Percentiles rank a stretch among this genome's conserved stretches.
phyloP scores from a whole-genome alignment of 2,329 filamentous ascomycete species.

The Alternaria sp. region DNA sequence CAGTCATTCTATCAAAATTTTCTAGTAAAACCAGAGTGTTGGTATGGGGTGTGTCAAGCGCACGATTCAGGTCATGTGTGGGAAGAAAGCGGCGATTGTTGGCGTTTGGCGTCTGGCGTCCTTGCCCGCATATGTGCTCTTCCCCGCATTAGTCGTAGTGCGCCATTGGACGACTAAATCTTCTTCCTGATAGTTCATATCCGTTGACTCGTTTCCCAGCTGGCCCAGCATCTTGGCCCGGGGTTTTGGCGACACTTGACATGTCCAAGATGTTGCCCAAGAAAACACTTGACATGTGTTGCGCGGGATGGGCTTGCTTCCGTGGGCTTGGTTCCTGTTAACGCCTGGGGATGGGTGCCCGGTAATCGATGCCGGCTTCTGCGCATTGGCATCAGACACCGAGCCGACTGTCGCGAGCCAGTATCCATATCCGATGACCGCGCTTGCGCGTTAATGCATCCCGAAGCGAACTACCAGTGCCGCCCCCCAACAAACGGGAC shows the following conservation, averaged over 20 bases:
- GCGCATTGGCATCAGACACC: background rate
- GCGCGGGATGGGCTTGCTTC: background rate
- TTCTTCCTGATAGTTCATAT: background rate
- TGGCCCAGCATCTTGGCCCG: slow-evolving; percentile 5
- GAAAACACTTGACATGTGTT: background rate
- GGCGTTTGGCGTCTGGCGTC: background rate
- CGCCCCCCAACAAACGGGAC: background rate
- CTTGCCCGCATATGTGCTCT: background rate
- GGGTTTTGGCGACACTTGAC: background rate
- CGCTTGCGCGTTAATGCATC: slow-evolving; percentile 1
- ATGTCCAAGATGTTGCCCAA: background rate
- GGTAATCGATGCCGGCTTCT: slow-evolving; percentile 10
- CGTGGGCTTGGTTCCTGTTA: background rate
- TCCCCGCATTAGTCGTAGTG: background rate
- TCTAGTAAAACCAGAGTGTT: background rate
- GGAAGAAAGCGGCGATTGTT: background rate
- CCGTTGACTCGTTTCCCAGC: background rate
- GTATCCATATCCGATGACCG: slow-evolving; percentile 2
- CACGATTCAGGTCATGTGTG: background rate
- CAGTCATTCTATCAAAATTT: background rate
- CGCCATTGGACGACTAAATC: background rate
- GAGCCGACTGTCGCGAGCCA: background rate
- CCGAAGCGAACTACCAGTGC: background rate
- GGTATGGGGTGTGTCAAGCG: background rate
- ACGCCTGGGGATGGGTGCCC: background rate